Conservation (phyloP, 2,329 filamentous ascomycete genomes). For the Phialocephala subalpina region DNA sequence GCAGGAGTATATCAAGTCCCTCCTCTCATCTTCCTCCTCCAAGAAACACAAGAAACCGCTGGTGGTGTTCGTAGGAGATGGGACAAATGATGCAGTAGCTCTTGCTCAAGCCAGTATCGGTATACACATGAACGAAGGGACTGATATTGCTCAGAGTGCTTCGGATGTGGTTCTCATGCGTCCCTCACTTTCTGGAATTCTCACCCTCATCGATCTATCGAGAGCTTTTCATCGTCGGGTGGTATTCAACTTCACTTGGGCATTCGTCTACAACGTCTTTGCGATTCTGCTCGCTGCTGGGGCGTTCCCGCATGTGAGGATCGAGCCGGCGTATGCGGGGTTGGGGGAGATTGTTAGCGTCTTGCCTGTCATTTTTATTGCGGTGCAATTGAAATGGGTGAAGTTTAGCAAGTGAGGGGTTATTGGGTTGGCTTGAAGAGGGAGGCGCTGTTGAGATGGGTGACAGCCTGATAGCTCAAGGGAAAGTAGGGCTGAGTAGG, state of each 20-base stretch:
- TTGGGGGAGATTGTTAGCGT: conserved; percentile 72
- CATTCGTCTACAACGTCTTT: conserved; percentile 66
- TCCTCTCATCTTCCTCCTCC: conserved; percentile 12
- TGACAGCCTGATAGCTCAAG: too few relatives aligned
- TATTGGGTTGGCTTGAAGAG: too few relatives aligned
- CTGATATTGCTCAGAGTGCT: conserved; percentile 70
- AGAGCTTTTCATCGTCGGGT: conserved; percentile 50
- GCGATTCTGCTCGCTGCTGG: conserved; percentile 68
- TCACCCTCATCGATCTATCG: conserved; percentile 63
- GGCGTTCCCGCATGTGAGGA: conserved; percentile 54
- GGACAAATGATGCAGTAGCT: conserved; percentile 80
- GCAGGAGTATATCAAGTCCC: conserved; percentile 31
- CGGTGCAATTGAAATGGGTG: conserved; percentile 32
- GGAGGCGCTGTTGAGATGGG: too few relatives aligned
- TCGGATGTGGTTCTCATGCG: conserved; percentile 75
- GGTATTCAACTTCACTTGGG: conserved; percentile 69
- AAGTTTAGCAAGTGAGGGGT: conserved; percentile 3
- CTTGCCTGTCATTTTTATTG: conserved; percentile 60
- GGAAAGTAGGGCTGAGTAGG: too few relatives aligned
- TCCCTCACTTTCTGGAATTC: conserved; percentile 60
- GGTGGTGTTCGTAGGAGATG: conserved; percentile 78
- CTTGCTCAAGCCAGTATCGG: conserved; percentile 76
- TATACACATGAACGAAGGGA: conserved; percentile 69
- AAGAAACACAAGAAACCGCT: not conserved
- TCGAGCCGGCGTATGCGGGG: conserved; percentile 66